Evolutionary conservation across 805 yeast genomes (phyloP).

Genomic region (Candida nanaspora): DNA sequence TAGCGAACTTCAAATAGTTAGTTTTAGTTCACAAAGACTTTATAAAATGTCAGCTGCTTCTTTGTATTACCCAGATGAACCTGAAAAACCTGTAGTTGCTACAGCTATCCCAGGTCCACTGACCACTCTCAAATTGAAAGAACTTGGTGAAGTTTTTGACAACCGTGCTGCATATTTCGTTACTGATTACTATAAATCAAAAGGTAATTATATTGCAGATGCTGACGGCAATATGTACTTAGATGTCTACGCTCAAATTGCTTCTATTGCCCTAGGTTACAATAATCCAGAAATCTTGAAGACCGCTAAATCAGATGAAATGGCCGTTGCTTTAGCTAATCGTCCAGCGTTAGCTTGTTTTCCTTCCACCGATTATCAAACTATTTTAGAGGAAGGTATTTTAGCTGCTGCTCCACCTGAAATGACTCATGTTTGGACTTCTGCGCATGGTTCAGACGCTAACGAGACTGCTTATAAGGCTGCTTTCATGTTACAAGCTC

Average conservation of each 20-base stretch:
- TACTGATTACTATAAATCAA: constrained; percentile 56
- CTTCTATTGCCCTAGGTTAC: constrained; percentile 66
- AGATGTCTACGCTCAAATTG: constrained; percentile 67
- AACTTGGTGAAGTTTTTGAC: constrained; percentile 45
- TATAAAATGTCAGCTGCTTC: constrained; percentile 19
- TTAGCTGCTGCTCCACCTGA: constrained; percentile 63
- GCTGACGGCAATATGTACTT: constrained; percentile 55
- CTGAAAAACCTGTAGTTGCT: constrained; percentile 35
- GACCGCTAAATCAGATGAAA: constrained; percentile 51
- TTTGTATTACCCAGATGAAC: constrained; percentile 39
- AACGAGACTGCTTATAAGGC: constrained; percentile 68
- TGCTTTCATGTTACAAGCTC: constrained; percentile 55
- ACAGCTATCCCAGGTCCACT: constrained; percentile 44
- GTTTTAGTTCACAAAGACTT: too few relatives aligned
- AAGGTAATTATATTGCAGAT: constrained; percentile 60
- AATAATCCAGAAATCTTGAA: constrained; percentile 57
- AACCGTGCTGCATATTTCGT: constrained; percentile 56
- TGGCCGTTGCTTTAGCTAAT: constrained; percentile 58
- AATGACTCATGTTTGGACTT: constrained; percentile 53
- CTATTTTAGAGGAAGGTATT: constrained; percentile 38
- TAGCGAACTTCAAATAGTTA: too few relatives aligned
- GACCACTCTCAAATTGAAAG: constrained; percentile 28
- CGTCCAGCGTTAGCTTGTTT: constrained; percentile 65
- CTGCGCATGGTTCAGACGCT: constrained; percentile 62
- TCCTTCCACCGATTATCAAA: constrained; percentile 49